phyloP scores from a whole-genome alignment of 2,329 filamentous ascomycete genomes.

The Paramyrothecium sp. region DNA sequence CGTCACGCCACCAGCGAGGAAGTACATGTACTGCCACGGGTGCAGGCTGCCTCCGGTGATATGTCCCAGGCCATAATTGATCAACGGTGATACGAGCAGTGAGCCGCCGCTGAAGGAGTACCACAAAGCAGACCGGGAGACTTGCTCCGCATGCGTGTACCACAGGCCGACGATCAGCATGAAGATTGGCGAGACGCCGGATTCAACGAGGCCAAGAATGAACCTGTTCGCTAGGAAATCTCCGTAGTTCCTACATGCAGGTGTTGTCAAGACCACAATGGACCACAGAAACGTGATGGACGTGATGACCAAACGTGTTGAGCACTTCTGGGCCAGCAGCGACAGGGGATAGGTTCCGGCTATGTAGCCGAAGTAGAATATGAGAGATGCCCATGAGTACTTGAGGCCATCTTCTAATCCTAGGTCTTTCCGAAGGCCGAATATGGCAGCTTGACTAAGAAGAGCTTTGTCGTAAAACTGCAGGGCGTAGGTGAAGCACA shows the following conservation, averaged over 20 bases:
- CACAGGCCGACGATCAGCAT: conserved; percentile 36
- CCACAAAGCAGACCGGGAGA: conserved; percentile 32
- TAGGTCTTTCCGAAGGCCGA: conserved; percentile 25
- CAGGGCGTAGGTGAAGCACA: conserved; percentile 27
- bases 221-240: conserved; percentile 33
- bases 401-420: conserved; percentile 21
- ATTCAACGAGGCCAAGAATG: conserved; percentile 34
- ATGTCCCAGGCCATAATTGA: conserved; percentile 32
- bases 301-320: conserved; percentile 25
- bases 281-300: conserved; percentile 28
- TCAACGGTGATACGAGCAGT: conserved; percentile 28
- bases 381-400: conserved; percentile 28
- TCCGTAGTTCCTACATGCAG: conserved; percentile 26
- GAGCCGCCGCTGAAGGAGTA: conserved; percentile 36
- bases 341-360: conserved; percentile 11
- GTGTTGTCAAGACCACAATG: conserved; percentile 25
- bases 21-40: conserved; percentile 32
- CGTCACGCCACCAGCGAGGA: conserved; percentile 30
- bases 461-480: conserved; percentile 27
- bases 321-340: conserved; percentile 24
- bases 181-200: conserved; percentile 29
- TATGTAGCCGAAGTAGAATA: conserved; percentile 32
- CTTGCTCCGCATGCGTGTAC: conserved; percentile 36
- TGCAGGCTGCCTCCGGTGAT: conserved; percentile 20
- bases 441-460: conserved; percentile 26